Evolutionary conservation across 768 basidiomycete genomes (phyloP).

Genomic region (Leccinum rimulosum): DNA sequence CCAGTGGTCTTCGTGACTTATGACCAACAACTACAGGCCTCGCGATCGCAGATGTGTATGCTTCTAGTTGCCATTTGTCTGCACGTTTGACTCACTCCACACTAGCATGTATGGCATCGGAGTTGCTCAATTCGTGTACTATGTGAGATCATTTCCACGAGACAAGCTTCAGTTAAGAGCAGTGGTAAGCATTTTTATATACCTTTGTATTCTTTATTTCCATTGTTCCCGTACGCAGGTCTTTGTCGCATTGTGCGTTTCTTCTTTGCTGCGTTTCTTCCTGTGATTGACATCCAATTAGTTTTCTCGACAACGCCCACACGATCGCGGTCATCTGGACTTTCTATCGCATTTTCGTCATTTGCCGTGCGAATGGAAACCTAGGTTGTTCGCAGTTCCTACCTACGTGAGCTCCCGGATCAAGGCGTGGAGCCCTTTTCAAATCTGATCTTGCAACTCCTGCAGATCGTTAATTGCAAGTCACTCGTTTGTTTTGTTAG

Average conservation of each 20-base stretch:
- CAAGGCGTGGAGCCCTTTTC: background rate
- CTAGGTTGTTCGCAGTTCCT: background rate
- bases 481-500: background rate
- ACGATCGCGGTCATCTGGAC: background rate
- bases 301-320: conserved; percentile 7
- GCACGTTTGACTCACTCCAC: background rate
- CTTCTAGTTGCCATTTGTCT: background rate
- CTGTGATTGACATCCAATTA: background rate
- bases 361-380: conserved; percentile 4
- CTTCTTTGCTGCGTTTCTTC: too few relatives aligned
- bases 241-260: conserved; percentile 8
- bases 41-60: conserved; percentile 11
- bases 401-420: conserved; percentile 4
- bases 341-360: conserved; percentile 4
- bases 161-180: conserved; percentile 11
- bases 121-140: background rate
- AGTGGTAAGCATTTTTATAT: conserved; percentile 8
- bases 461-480: conserved; percentile 9
- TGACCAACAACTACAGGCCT: conserved; percentile 18
- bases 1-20: too few relatives aligned
- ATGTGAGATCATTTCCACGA: conserved; percentile 15
- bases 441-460: background rate
- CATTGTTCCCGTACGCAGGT: conserved; percentile 2
- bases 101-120: background rate
- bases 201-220: background rate